phyloP scores from a whole-genome alignment of 2,329 filamentous ascomycete genomes.

The Allantophomopsis lycopodina region DNA sequence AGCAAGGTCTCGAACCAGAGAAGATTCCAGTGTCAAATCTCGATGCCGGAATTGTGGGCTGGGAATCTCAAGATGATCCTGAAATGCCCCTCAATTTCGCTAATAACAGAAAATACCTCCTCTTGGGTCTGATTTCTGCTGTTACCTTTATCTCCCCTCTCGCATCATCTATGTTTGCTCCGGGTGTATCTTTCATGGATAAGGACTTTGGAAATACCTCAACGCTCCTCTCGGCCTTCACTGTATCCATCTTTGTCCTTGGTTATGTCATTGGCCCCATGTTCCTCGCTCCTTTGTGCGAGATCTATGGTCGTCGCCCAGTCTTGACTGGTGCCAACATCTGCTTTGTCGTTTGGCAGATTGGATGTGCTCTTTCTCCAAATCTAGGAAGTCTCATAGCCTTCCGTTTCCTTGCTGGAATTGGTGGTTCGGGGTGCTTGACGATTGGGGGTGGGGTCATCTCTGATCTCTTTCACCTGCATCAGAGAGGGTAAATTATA shows the following conservation, averaged over 20 bases:
- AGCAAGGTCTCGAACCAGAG: constrained; percentile 8
- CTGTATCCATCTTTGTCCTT: constrained; percentile 37
- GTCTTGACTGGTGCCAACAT: constrained; percentile 42
- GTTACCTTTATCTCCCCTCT: constrained; percentile 19
- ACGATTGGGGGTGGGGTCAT: constrained; percentile 27
- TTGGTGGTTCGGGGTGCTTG: constrained; percentile 29
- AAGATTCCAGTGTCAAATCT: constrained; percentile 33
- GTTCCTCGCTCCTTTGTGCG: constrained; percentile 41
- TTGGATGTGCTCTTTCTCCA: constrained; percentile 49
- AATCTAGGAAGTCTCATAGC: constrained; percentile 27
- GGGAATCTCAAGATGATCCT: constrained; percentile 44
- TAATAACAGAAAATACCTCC: constrained; percentile 14
- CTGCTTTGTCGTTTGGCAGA: constrained; percentile 47
- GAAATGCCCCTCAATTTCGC: constrained; percentile 40
- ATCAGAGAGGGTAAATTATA: constrained; percentile 13
- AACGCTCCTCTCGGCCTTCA: constrained; percentile 9
- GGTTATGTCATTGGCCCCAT: constrained; percentile 45
- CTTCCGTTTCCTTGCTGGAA: constrained; percentile 33
- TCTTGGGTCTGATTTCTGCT: constrained; percentile 16
- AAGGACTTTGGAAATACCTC: constrained; percentile 11
- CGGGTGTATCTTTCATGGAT: constrained; percentile 19
- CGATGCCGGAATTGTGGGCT: constrained; percentile 38
- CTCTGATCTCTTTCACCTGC: constrained; percentile 22
- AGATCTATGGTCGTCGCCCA: constrained; percentile 48
- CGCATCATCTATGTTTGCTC: constrained; percentile 29